These are phyloP conservation scores for Epichloe scottii DNA, from an alignment of 2,329 filamentous ascomycete genomes.

Conservation along the genomic window DNA sequence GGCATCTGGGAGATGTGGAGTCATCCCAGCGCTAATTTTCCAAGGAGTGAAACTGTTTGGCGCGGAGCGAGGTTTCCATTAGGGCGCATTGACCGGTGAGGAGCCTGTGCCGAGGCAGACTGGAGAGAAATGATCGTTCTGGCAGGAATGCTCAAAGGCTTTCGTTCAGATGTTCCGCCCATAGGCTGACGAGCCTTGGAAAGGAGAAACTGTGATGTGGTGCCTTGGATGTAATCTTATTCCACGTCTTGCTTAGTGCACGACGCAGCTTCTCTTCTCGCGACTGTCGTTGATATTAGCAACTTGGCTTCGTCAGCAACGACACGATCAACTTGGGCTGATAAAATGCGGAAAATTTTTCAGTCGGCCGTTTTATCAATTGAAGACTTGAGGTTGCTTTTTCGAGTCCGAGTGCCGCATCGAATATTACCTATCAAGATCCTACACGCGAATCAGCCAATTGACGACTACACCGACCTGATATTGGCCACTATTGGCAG, in stretches of 20 bases:
- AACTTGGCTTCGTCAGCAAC: neutral
- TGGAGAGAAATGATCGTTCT: neutral
- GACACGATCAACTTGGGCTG: neutral
- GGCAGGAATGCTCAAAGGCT: neutral
- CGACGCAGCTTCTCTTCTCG: neutral
- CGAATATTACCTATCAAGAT: neutral
- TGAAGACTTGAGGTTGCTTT: neutral
- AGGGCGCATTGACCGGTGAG: neutral
- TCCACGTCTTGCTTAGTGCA: neutral
- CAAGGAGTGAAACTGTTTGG: neutral
- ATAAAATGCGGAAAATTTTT: neutral
- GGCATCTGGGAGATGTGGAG: neutral
- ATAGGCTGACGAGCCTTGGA: neutral
- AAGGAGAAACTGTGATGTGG: neutral
- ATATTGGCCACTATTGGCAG: conserved; percentile 3
- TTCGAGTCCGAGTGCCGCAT: neutral
- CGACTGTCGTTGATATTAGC: neutral
- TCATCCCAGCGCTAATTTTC: neutral
- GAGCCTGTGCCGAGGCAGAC: neutral
- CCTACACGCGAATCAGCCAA: neutral
- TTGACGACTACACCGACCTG: neutral
- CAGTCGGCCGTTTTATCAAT: neutral
- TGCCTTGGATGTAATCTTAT: neutral
- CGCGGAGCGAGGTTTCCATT: neutral
- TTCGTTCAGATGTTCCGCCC: neutral